Evolutionary conservation across 2,329 filamentous ascomycete genomes (phyloP), one percentile per base, ranked within the genome.

Genomic region (Paraphaeosphaeria minitans): DNA sequence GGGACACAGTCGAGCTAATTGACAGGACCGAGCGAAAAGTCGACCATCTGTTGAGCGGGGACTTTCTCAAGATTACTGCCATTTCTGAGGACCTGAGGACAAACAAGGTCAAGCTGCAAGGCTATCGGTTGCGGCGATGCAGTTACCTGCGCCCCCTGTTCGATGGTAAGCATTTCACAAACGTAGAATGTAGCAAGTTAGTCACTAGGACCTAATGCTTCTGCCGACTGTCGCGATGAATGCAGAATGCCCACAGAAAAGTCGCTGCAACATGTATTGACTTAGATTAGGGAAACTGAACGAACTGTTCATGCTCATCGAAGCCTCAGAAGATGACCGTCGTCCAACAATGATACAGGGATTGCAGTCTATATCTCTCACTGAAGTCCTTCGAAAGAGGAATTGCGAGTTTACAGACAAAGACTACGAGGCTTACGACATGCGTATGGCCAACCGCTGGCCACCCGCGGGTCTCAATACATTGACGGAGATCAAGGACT

Each of bases 261-360:
- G 14, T 16, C 7, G 16, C 16, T 39, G 14, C 7, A 8, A 39
- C 7, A 2, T n/a, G 13, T 37, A 53, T 59, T 60, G 27, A 64
- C 53, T 19, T n/a, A 5, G 1, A 21, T 3, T 31, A 71, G 69
- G 57, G 41, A 70, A 67, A n/a, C 35, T 69, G 1, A 71, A 71
- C 39, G 67, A 71, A 21, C 14, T 71, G 1, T 61, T 65, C 29
- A 59, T 71, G 54, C 22, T 66, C 1, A n/a, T 66, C 5, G 16
- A 61, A 13, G 56, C 63, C 2, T 35, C 43, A 10, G 55, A 60
- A 27, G 41, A 63, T 39, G 65, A 67, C 35, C n/a, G 10, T 10
- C 47, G 56, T 8, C 37, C 59, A 1, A 39, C 46, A 8, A 58
- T 58, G 12, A 24, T 58, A 1, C 65, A 69, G 60, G 66, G 60